Base-by-base conservation (phyloP, 129 eudicot genomes). In the Chrysanthemum lavandulifolium region DNA sequence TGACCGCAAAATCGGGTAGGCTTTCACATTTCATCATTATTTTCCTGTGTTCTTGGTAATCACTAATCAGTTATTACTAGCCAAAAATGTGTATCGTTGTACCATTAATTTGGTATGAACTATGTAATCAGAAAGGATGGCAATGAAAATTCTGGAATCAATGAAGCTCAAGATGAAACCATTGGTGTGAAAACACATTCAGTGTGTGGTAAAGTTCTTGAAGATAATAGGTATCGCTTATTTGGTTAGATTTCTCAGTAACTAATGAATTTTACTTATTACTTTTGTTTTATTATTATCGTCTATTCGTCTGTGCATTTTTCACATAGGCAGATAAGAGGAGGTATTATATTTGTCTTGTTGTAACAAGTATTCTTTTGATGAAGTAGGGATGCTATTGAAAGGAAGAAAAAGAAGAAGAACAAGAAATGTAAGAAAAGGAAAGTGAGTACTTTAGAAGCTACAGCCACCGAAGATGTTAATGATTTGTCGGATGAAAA, bases 201-300 rank as follows among this genome's bases (percentile, higher is more conserved):
- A 23, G 67, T 66, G 72, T 65, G 65, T 40, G 67, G 51, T 6
- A 51, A 21, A 75, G 25, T 65, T 45, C 10, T 67, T 66, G 73
- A 57, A 66, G 65, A 76, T 59, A 76, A 76, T 66, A 66, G 73
- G 79, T 76, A 75, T 47, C 53, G 12, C 13, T 3, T 74, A 4
- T 74, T 21, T 11, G 16, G 52, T 73, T 61, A 50, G 13, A 51
- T 2, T n/a, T 49, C 21, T 73, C 10, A 52, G 0, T 11, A 1
- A 61, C 13, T 7, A 27, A 47, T 14, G 4, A 66, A 0, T 18
- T 47, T n/a, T 61, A 48, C 11, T 19, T 12, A 23, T 27, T 25
- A 60, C 19, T 14, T 29, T 4, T 62, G 31, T 29, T 13, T 33
- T 11, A 1, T 53, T 29, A 6, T 7, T n/a, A n/a, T 13, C 33